Evolutionary conservation across 2,329 filamentous ascomycete genomes (phyloP).

Genomic region (Aspergillus sp.): DNA sequence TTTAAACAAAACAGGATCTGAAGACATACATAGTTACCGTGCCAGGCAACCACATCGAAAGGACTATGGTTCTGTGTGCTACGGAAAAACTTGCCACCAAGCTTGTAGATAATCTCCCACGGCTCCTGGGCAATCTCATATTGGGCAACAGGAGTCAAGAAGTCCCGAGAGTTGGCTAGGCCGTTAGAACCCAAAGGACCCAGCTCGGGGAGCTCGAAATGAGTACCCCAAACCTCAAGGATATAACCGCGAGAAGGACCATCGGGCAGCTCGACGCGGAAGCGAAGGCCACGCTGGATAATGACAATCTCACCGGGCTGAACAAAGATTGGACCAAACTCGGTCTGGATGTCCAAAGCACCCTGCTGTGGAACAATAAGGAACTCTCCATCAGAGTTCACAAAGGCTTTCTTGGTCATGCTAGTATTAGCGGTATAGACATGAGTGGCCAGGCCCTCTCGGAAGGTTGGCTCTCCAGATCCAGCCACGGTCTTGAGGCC

Average conservation of each 20-base stretch:
- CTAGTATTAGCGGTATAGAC: conserved; percentile 53
- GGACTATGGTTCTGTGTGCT: conserved; percentile 61
- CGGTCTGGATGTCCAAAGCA: conserved; percentile 62
- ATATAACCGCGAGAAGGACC: conserved; percentile 62
- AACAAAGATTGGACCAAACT: conserved; percentile 60
- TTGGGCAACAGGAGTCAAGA: conserved; percentile 56
- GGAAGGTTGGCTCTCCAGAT: conserved; percentile 54
- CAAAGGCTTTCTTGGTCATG: conserved; percentile 55
- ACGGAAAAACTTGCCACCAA: conserved; percentile 57
- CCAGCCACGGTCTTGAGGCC: conserved; percentile 52
- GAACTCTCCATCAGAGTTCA: conserved; percentile 61
- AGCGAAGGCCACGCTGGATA: conserved; percentile 62
- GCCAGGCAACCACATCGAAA: conserved; percentile 69
- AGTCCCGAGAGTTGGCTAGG: conserved; percentile 62
- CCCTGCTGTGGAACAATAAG: conserved; percentile 64
- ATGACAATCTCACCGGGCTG: conserved; percentile 65
- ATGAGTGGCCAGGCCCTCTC: conserved; percentile 52
- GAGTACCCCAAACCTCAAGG: conserved; percentile 61
- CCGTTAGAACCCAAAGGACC: conserved; percentile 64
- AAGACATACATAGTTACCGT: conserved; percentile 54
- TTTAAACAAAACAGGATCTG: background rate
- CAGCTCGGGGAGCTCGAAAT: conserved; percentile 63
- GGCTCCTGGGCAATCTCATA: conserved; percentile 54
- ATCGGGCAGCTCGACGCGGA: conserved; percentile 56
- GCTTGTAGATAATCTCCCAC: conserved; percentile 59